Base-by-base conservation (phyloP, 1,284 basidiomycete genomes). In the Cutaneotrichosporon cavernicola region DNA sequence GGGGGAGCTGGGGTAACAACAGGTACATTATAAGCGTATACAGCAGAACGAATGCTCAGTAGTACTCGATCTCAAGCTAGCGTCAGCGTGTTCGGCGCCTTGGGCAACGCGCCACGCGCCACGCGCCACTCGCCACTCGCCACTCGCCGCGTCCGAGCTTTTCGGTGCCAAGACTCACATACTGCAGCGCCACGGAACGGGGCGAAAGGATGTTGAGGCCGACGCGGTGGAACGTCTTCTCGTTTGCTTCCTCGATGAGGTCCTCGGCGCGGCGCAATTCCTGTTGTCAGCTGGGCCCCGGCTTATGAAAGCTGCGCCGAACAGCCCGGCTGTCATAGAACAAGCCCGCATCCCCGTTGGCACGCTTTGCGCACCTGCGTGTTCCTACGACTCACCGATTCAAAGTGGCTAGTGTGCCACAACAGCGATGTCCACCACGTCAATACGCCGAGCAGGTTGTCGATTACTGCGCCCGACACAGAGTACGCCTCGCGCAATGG, bases 171-270 rank as follows among this genome's bases (percentile, higher is more conserved):
- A 11, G 10, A 75, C 81, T 75, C 63, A 83, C 82, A 64, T 81
- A 85, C 70, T 84, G 80, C 61, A 82, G 79, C 8, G 82, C 84
- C 6, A 79, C 79, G 57, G 74, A 70, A 26, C 76, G 65, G 3
- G 84, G 84, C n/a, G 78, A 73, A 10, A 83, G 74, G 9, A 84
- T 68, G 55, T 82, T 82, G 34, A 85, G 69, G 0, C 84, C 84
- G 1, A 70, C 75, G 3, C 76, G 76, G 62, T 84, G 82, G 71
- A 83, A 82, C 36, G 77, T 49, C 14, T 74, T 70, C 36, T 67
- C 59, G 66, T 85, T 85, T 8, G 72, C 73, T 14, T 70, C 36
- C 5, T 71, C 61, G 26, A 85, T 78, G 32, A 73, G 56, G 16
- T 64, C 50, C 46, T 81, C 76, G 5, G 81, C 68, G 59, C 62